phyloP scores from a whole-genome alignment of 352 stramenopile genomes.

The Pythium inflatum region DNA sequence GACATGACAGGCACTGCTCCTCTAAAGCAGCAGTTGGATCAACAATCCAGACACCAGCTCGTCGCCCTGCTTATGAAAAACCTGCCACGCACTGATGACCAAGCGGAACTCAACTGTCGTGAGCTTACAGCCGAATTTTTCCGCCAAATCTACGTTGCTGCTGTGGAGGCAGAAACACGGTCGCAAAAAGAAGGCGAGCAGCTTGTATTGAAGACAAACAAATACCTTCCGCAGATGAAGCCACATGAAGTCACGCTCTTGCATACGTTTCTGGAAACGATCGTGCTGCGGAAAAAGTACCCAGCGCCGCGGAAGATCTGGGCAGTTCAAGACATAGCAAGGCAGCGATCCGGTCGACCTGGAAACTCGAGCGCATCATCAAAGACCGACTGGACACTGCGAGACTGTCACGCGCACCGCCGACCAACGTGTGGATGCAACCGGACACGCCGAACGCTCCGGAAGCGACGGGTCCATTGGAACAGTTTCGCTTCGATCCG shows the following conservation, averaged over 20 bases:
- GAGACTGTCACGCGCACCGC: not conserved
- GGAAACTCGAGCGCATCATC: not conserved
- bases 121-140: too few species aligned
- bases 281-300: too few species aligned
- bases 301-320: too few species aligned
- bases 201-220: not conserved
- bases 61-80: too few species aligned
- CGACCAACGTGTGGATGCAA: constrained; percentile 1
- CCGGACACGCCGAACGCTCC: not conserved
- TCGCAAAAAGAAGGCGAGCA: not conserved
- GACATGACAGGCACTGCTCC: not conserved
- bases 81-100: not conserved
- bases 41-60: too few species aligned
- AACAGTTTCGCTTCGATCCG: constrained; percentile 8
- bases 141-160: too few species aligned
- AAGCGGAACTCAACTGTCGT: too few species aligned
- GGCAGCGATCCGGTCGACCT: not conserved
- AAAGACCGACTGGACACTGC: not conserved
- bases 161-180: too few species aligned
- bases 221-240: not conserved
- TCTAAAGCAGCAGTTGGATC: too few species aligned
- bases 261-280: not conserved
- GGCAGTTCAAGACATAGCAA: not conserved
- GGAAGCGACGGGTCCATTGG: not conserved
- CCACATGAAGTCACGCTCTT: not conserved